Evolutionary conservation across 129 eudicot genomes (phyloP).

Genomic region (Flaveria sonorensis): DNA sequence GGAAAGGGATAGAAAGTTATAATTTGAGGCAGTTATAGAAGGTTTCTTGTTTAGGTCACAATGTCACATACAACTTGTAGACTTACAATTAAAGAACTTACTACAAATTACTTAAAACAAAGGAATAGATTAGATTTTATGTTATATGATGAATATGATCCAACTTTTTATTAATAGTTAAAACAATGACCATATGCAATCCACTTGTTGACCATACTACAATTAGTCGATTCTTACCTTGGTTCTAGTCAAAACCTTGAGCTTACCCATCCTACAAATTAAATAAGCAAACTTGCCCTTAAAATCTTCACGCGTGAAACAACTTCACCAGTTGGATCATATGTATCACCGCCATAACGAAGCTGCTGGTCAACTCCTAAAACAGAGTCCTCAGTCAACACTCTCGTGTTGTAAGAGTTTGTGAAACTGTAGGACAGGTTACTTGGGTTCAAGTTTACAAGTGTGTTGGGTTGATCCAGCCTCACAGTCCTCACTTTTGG

Average conservation of each 20-base stretch:
- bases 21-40: slow-evolving; percentile 10
- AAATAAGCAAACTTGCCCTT: slow-evolving; percentile 52
- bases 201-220: slow-evolving; percentile 55
- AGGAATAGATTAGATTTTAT: slow-evolving; percentile 24
- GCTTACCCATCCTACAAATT: slow-evolving; percentile 56
- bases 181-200: slow-evolving; percentile 12
- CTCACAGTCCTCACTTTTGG: slow-evolving; percentile 26
- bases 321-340: slow-evolving; percentile 45
- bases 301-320: slow-evolving; percentile 43
- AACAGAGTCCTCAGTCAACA: slow-evolving; percentile 47
- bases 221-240: slow-evolving; percentile 67
- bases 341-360: slow-evolving; percentile 30
- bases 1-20: not conserved
- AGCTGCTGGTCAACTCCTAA: slow-evolving; percentile 75
- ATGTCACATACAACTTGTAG: slow-evolving; percentile 25
- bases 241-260: slow-evolving; percentile 60
- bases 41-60: slow-evolving; percentile 10
- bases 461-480: slow-evolving; percentile 44
- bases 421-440: slow-evolving; percentile 47
- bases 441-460: slow-evolving; percentile 51
- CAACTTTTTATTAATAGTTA: slow-evolving; percentile 16
- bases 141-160: slow-evolving; percentile 19
- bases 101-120: slow-evolving; percentile 18
- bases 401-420: slow-evolving; percentile 49
- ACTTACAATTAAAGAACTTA: slow-evolving; percentile 32